phyloP scores from a whole-genome alignment of 1,284 basidiomycete genomes.

The Ceratobasidium theobromae region DNA sequence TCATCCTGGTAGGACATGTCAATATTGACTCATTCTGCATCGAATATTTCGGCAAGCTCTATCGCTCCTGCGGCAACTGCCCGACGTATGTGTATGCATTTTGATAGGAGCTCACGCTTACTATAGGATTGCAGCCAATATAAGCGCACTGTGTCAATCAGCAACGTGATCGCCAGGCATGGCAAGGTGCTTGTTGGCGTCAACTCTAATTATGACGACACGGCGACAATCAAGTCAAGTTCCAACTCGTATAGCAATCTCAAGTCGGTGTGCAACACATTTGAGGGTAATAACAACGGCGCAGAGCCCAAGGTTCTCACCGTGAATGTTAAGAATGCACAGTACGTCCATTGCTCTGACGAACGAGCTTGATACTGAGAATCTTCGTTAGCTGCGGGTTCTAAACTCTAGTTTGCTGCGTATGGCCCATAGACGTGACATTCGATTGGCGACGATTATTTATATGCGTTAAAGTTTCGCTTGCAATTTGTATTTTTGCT shows the following conservation, averaged over 20 bases:
- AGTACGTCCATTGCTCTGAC: too few species aligned
- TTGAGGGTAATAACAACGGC: conserved; percentile 26
- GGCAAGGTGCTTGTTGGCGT: not conserved
- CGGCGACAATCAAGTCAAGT: conserved; percentile 34
- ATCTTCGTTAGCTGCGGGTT: too few species aligned
- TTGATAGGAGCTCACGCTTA: too few species aligned
- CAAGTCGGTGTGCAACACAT: conserved; percentile 2
- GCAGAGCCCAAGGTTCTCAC: conserved; percentile 26
- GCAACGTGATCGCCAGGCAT: not conserved
- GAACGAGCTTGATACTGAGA: too few species aligned
- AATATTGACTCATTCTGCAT: conserved; percentile 28
- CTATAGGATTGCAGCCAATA: not conserved
- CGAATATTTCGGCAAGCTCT: conserved; percentile 29
- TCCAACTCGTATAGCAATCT: not conserved
- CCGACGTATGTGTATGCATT: conserved; percentile 13
- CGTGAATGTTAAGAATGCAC: conserved; percentile 10
- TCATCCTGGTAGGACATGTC: too few species aligned
- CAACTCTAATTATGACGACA: conserved; percentile 35
- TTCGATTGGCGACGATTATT: too few species aligned
- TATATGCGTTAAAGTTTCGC: too few species aligned
- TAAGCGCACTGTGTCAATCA: conserved; percentile 8
- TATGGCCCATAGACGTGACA: too few species aligned
- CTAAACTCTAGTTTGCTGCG: too few species aligned
- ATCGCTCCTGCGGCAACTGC: conserved; percentile 34
- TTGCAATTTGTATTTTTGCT: too few species aligned